Evolutionary conservation across 2,329 filamentous ascomycete genomes (phyloP), one percentile per base, ranked within the genome.

Genomic region (Dothistroma pini): DNA sequence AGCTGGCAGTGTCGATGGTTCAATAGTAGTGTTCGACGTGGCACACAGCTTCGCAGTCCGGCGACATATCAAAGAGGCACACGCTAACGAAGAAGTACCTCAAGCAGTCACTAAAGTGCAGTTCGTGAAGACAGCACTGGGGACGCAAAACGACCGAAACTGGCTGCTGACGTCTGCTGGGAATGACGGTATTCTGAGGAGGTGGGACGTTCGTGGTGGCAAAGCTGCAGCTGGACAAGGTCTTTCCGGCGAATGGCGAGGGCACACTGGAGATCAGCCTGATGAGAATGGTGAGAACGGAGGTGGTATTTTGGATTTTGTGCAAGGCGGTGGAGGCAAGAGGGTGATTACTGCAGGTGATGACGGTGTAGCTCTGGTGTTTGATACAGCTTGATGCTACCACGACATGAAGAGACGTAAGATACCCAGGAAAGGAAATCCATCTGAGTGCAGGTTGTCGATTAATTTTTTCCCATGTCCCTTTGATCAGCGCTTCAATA

Each of bases 311-410:
- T 77, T 97, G 68, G 93, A 89, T 0, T 99, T 97, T 73, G 93
- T 96, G 56, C 92, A 97, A 76, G 81, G 80, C 1, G 87, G 87
- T 7, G 83, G 87, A 73, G 91, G 91, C 0, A 85, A 87, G 75
- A 83, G 87, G 66, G 81, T 97, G 54, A 84, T 96, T 4, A 97
- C 95, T 6, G 95, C 92, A 1, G 95, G 95, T 25, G 95, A 99
- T 77, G 95, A 99, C 73, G 83, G 85, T 7, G 75, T 90, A 29
- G 80, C 85, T 31, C 74, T 91, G 69, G 84, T 91, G 1, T 91
- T 90, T 73, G 65, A 65, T 19, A 54, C 49, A 19, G 38, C 53
- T 5, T 57, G 41, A 57, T n/a, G 22, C 10, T 7, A 55, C 1
- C 8, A 55, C 34, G n/a, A 49, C 9, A 49, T 49, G 10, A 49